A percentile compares a stretch with the other conserved stretches of the same genome.
Conservation (phyloP, 2,329 filamentous ascomycete species). For the Clarireedia paspali region DNA sequence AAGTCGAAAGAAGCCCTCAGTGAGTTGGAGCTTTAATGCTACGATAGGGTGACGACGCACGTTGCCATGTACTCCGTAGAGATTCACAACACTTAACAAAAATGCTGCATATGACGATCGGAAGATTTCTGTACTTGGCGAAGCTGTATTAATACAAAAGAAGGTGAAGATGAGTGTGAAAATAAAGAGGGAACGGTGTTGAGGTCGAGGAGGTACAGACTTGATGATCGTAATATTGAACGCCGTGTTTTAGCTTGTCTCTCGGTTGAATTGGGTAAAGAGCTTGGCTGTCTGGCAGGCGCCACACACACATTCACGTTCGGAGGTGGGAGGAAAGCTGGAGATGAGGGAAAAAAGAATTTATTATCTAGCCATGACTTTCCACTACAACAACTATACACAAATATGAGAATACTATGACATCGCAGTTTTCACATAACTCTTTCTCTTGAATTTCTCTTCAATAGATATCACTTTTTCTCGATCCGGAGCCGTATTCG, state of each 20-base stretch:
- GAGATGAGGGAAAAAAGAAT: not conserved
- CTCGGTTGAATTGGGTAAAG: not conserved
- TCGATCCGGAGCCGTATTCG: too few species aligned
- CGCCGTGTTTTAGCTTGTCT: not conserved
- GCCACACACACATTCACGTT: not conserved
- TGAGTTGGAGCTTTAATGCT: conserved; percentile 11
- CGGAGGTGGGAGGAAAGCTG: too few species aligned
- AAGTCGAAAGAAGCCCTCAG: not conserved
- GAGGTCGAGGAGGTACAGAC: not conserved
- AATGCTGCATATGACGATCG: too few species aligned
- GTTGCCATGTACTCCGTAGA: conserved; percentile 2
- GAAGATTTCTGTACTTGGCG: too few species aligned
- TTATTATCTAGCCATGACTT: not conserved
- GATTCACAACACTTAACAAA: not conserved
- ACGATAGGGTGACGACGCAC: conserved; percentile 1
- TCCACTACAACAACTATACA: too few species aligned
- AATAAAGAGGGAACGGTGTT: not conserved
- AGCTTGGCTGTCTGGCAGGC: not conserved
- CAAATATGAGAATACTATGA: too few species aligned
- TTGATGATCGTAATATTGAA: not conserved
- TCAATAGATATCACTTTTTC: too few species aligned
- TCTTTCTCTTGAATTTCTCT: too few species aligned
- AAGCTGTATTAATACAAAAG: not conserved
- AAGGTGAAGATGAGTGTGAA: not conserved
- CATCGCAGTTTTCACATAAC: too few species aligned